phyloP scores from a whole-genome alignment of 306 rosid species.

The Acacia crassicarpa region DNA sequence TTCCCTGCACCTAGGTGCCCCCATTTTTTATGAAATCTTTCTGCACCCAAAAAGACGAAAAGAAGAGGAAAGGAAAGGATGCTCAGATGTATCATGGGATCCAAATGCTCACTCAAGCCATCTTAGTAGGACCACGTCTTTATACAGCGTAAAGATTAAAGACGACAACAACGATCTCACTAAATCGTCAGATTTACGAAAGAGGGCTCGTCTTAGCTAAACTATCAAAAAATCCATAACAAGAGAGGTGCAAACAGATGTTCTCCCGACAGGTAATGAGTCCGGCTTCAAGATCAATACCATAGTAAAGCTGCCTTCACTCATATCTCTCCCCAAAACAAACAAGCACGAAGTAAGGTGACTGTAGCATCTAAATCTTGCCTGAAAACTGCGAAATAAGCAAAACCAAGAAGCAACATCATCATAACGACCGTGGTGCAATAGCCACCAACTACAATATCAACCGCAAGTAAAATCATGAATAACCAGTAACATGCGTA shows the following conservation, averaged over 20 bases:
- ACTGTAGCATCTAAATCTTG: constrained; percentile 4
- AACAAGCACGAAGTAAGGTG: background rate
- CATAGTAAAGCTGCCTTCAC: background rate
- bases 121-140: too few relatives aligned
- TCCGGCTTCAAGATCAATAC: background rate
- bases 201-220: background rate
- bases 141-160: background rate
- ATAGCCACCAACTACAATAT: background rate
- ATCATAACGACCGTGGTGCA: background rate
- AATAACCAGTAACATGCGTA: background rate
- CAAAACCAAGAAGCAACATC: background rate
- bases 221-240: background rate
- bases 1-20: background rate
- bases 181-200: background rate
- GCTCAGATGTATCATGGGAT: background rate
- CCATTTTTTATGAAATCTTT: background rate
- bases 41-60: background rate
- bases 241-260: background rate
- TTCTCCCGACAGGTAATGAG: background rate
- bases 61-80: background rate
- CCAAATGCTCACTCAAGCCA: background rate
- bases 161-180: background rate
- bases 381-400: background rate
- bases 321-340: constrained; percentile 19
- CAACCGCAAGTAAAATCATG: background rate